Evolutionary conservation across 2,329 filamentous ascomycete species (phyloP).

Genomic region (Geoglossum cookeanum): DNA sequence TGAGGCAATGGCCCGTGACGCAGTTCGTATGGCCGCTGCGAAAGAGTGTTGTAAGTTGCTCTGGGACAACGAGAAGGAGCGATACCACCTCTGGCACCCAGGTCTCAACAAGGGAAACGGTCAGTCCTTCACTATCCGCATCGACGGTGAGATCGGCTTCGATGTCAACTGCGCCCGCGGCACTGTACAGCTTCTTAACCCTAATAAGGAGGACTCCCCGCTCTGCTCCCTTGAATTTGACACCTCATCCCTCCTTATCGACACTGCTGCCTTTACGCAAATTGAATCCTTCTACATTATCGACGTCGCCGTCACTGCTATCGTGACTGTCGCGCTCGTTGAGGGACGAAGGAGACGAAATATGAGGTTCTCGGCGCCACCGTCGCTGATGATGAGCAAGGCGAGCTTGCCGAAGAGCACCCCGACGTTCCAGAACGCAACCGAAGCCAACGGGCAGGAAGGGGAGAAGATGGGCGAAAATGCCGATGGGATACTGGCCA

Average conservation of each 20-base stretch:
- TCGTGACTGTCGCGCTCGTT: slow-evolving; percentile 25
- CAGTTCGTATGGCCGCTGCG: slow-evolving; percentile 24
- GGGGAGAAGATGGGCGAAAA: not conserved
- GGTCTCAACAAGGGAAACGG: slow-evolving; percentile 17
- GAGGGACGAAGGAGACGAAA: slow-evolving; percentile 21
- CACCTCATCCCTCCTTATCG: slow-evolving; percentile 22
- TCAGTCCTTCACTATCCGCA: slow-evolving; percentile 13
- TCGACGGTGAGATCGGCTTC: slow-evolving; percentile 19
- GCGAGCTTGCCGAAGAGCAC: not conserved
- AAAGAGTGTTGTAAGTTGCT: slow-evolving; percentile 27
- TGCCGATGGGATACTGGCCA: not conserved
- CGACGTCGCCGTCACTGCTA: slow-evolving; percentile 26
- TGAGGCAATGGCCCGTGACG: slow-evolving; percentile 23
- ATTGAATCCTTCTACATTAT: slow-evolving; percentile 28
- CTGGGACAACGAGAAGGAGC: slow-evolving; percentile 22
- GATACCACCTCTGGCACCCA: slow-evolving; percentile 28
- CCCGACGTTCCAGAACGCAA: not conserved
- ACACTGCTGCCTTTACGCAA: slow-evolving; percentile 20
- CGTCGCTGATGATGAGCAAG: not conserved
- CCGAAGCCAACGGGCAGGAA: not conserved
- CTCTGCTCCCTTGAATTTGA: slow-evolving; percentile 25
- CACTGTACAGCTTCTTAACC: not conserved
- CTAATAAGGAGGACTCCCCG: slow-evolving; percentile 11
- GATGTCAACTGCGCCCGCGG: slow-evolving; percentile 17
- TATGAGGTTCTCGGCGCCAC: not conserved